A percentile compares a stretch with the other conserved stretches of the same genome.
phyloP scores from a whole-genome alignment of 805 yeast genomes.

The Barnettozyma vustinii region DNA sequence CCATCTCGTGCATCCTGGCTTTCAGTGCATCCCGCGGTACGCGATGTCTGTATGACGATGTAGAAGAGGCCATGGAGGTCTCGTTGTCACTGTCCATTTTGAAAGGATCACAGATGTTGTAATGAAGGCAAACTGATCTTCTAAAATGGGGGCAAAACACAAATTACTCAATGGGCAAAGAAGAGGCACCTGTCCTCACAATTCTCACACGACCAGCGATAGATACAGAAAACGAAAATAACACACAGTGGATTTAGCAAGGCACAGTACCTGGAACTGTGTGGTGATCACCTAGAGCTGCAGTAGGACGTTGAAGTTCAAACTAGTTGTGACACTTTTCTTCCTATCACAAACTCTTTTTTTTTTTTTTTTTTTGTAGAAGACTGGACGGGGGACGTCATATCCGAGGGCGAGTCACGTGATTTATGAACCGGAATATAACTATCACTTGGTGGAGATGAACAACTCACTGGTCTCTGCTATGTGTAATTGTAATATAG shows the following conservation, averaged over 20 bases:
- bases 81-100: slow-evolving; percentile 22
- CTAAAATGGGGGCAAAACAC: not conserved
- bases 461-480: no score
- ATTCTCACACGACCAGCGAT: not conserved
- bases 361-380: no score
- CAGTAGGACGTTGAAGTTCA: not conserved
- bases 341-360: not conserved
- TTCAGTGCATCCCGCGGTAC: slow-evolving; percentile 7
- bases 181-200: not conserved
- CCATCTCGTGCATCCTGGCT: slow-evolving; percentile 11
- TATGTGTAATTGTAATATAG: not conserved
- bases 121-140: not conserved
- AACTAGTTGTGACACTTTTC: not conserved
- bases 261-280: not conserved
- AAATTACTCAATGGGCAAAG: not conserved
- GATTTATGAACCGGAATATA: no score
- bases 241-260: not conserved
- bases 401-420: no score
- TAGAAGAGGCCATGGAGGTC: slow-evolving; percentile 16
- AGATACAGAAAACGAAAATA: not conserved
- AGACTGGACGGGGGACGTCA: not conserved
- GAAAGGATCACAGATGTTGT: not conserved
- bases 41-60: slow-evolving; percentile 14
- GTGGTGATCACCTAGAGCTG: not conserved
- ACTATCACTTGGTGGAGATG: no score